These are phyloP conservation scores for Craspedostauros australis DNA, from an alignment of 108 stramenopile species.

Conservation along the genomic window DNA sequence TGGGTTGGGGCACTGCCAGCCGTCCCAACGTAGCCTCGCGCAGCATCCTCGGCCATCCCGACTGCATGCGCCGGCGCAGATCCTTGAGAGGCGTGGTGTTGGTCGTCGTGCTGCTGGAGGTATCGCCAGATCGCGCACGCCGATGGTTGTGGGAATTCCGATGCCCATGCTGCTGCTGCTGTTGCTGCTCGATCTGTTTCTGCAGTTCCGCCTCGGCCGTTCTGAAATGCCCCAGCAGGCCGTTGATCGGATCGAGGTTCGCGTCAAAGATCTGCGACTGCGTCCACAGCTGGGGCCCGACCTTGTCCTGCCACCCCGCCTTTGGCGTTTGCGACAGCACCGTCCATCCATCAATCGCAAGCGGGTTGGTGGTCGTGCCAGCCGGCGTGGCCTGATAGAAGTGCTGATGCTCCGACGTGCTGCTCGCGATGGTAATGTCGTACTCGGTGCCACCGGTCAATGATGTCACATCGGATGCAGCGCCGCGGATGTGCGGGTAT, in stretches of 20 bases:
- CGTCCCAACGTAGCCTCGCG: constrained; percentile 15
- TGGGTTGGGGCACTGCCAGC: background rate
- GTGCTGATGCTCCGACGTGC: no score
- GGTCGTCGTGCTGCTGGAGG: background rate
- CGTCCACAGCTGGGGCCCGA: constrained; percentile 11
- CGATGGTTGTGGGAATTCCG: background rate
- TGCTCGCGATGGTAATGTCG: no score
- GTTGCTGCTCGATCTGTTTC: background rate
- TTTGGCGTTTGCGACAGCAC: no score
- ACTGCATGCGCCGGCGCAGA: constrained; percentile 25
- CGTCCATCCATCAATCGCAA: no score
- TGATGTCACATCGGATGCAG: no score
- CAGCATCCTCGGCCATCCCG: constrained; percentile 22
- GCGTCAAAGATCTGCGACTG: constrained; percentile 39
- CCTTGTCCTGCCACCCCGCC: background rate
- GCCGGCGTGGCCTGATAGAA: no score
- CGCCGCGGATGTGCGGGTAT: no score
- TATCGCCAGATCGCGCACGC: background rate
- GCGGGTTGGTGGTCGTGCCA: no score
- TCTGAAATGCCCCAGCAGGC: constrained; percentile 13
- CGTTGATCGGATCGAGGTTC: constrained; percentile 36
- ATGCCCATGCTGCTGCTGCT: background rate
- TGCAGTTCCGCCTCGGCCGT: constrained; percentile 11
- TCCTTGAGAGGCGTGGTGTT: constrained; percentile 23
- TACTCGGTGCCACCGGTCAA: no score